These are phyloP conservation scores for Populus davidiana DNA, from an alignment of 345 rosid genomes.

Conservation along the genomic window DNA sequence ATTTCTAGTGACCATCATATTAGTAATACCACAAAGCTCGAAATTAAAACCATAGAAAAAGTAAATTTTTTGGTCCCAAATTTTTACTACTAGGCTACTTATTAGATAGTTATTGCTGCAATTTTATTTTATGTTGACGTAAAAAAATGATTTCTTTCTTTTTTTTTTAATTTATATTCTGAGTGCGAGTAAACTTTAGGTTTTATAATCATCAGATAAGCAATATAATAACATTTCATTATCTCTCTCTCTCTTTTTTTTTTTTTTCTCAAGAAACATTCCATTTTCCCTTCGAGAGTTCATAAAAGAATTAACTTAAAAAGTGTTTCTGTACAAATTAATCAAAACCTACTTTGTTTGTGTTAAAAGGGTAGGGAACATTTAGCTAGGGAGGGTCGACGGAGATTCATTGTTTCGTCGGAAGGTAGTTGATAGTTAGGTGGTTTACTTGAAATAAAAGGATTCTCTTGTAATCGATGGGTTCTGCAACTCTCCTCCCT, in stretches of 20 bases:
- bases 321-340: not conserved
- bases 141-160: no score
- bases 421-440: constrained; percentile 26
- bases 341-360: no score
- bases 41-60: no score
- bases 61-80: no score
- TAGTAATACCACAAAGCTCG: no score
- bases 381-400: not conserved
- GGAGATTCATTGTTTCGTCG: not conserved
- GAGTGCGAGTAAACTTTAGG: not conserved
- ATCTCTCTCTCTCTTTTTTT: no score
- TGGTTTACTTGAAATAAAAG: constrained; percentile 35
- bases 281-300: not conserved
- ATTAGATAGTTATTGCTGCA: not conserved
- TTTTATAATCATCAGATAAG: not conserved
- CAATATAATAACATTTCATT: no score
- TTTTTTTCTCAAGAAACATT: not conserved
- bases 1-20: no score
- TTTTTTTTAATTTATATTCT: no score
- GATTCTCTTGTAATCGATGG: constrained; percentile 11
- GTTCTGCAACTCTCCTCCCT: not conserved
- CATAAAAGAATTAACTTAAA: not conserved
- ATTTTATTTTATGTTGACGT: no score
- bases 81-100: no score
- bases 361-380: not conserved